phyloP scores from a whole-genome alignment of 2,329 filamentous ascomycete species.

The Cylindrodendrum hubeiense region DNA sequence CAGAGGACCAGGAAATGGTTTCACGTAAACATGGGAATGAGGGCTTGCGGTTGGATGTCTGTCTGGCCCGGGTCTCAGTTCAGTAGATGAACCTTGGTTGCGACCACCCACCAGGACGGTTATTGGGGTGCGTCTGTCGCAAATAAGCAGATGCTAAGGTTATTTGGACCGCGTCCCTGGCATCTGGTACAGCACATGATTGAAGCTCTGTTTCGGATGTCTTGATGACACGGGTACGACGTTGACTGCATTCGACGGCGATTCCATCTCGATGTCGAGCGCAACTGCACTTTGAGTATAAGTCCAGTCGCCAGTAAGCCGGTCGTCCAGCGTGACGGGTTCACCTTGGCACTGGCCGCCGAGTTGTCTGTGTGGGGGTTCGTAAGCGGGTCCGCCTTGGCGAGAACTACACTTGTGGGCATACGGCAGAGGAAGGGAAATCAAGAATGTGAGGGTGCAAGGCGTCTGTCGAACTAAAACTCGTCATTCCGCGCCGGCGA shows the following conservation, averaged over 20 bases:
- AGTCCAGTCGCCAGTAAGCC: not conserved
- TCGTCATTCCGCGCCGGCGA: not conserved
- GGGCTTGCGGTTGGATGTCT: conserved; percentile 8
- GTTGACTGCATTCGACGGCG: not conserved
- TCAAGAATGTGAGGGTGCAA: not conserved
- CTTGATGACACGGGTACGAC: not conserved
- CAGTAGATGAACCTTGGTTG: conserved; percentile 7
- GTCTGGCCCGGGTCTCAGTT: conserved; percentile 16
- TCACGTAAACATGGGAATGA: conserved; percentile 23
- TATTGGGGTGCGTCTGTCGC: not conserved
- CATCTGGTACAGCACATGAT: not conserved
- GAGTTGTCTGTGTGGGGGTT: conserved; percentile 7
- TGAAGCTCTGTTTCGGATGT: not conserved
- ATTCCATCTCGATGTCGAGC: not conserved
- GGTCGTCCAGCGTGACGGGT: not conserved
- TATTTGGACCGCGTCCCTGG: conserved; percentile 14
- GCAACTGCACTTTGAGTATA: not conserved
- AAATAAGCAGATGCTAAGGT: conserved; percentile 6
- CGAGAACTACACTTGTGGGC: not conserved
- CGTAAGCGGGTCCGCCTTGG: not conserved
- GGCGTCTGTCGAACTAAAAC: not conserved
- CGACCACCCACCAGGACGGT: conserved; percentile 12
- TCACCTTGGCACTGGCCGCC: not conserved
- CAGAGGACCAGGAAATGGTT: conserved; percentile 9
- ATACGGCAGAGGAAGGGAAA: not conserved